Conservation (phyloP, 768 basidiomycete species). For the Postia placenta region DNA sequence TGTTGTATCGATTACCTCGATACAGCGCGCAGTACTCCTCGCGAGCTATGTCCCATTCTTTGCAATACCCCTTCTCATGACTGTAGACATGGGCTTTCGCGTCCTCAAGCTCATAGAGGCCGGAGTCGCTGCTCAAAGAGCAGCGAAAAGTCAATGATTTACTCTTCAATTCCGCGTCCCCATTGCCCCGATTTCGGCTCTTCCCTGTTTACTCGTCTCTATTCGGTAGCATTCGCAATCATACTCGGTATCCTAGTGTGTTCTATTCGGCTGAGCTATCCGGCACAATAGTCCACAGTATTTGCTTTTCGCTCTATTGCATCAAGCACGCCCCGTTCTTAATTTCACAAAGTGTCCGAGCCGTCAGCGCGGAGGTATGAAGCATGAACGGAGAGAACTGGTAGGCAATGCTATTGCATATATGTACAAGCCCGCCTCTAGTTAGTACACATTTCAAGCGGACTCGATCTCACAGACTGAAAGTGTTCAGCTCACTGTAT, state of each 20-base stretch:
- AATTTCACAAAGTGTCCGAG: too few species aligned
- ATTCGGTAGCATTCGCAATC: background rate
- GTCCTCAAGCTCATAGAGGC: conserved; percentile 14
- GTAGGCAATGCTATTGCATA: too few species aligned
- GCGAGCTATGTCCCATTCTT: conserved; percentile 74
- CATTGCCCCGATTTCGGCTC: background rate
- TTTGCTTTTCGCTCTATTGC: too few species aligned
- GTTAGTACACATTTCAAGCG: too few species aligned
- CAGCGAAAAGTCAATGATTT: conserved; percentile 1
- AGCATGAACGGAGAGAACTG: too few species aligned
- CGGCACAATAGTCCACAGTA: too few species aligned
- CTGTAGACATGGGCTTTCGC: conserved; percentile 58
- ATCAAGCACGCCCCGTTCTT: background rate
- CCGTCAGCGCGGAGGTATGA: too few species aligned
- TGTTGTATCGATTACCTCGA: conserved; percentile 35
- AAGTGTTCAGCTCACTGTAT: too few species aligned
- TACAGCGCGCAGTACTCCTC: conserved; percentile 54
- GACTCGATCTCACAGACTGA: too few species aligned
- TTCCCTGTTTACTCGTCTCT: background rate
- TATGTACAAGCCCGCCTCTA: too few species aligned
- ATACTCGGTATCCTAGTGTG: background rate
- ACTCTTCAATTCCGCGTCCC: background rate
- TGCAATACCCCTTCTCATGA: conserved; percentile 63
- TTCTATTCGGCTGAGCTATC: background rate
- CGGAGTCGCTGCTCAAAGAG: background rate